Percentiles rank a stretch among this genome's conserved stretches.
These are phyloP conservation scores for Akanthomyces dipterigenus DNA, from an alignment of 2,329 filamentous ascomycete genomes.

Conservation along the genomic window DNA sequence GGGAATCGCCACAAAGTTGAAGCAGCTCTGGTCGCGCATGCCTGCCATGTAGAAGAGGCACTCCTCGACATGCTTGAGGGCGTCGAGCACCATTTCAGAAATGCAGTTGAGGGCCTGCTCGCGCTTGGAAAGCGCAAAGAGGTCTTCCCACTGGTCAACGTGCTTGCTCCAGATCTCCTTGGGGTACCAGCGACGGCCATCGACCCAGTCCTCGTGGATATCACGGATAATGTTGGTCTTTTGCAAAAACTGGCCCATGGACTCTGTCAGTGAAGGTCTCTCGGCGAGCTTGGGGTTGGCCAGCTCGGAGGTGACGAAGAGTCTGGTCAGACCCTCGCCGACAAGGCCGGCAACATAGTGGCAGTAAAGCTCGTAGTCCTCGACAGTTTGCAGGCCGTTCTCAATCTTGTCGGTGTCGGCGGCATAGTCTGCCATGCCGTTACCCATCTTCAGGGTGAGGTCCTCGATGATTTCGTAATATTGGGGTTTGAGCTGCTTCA, in stretches of 20 bases:
- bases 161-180: constrained; percentile 97
- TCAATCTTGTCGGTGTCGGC: constrained; percentile 74
- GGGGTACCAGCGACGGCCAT: constrained; percentile 88
- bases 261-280: constrained; percentile 75
- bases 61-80: constrained; percentile 79
- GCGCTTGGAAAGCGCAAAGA: constrained; percentile 76
- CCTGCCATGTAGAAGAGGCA: constrained; percentile 98
- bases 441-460: constrained; percentile 90
- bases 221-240: constrained; percentile 99
- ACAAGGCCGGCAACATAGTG: constrained; percentile 99
- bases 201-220: constrained; percentile 80
- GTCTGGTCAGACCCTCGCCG: constrained; percentile 81
- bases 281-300: constrained; percentile 80
- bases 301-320: constrained; percentile 82
- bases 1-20: constrained; percentile 98
- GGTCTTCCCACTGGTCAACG: constrained; percentile 79
- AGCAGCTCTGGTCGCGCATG: constrained; percentile 90
- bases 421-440: constrained; percentile 96
- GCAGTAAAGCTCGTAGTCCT: constrained; percentile 94
- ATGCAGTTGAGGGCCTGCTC: constrained; percentile 75
- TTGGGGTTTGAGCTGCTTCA: constrained; percentile 76
- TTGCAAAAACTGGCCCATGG: constrained; percentile 95
- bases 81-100: constrained; percentile 91
- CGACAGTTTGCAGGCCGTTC: constrained; percentile 72
- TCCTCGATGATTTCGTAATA: constrained; percentile 87